Base-by-base conservation (phyloP, 2,329 filamentous ascomycete genomes). In the Exophiala viscosa region DNA sequence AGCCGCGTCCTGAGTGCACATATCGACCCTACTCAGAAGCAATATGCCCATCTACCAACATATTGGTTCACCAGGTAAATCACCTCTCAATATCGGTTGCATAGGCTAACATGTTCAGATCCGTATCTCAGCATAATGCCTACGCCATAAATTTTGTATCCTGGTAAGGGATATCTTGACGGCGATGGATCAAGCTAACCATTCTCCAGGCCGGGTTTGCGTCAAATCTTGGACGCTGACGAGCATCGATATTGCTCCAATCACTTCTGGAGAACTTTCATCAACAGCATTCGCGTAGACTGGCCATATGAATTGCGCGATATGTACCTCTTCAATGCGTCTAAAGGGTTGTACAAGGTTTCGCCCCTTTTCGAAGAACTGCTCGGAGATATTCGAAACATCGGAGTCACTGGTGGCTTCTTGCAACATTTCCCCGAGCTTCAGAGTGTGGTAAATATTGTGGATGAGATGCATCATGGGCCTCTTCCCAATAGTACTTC, bases 241-340 rank as follows among this genome's bases (percentile, higher is more conserved):
- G 41, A 51, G 38, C 52, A 55, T 44, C 31, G 39, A 9, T 55
- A 51, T 32, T 55, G 52, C 33, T 20, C 33, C 14, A 55, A 55
- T 31, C 43, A 28, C 38, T 55, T 51, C 35, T 48, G 45, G 43
- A 35, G n/a, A 5, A 33, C 15, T 5, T 51, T 55, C 15, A 34
- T 41, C 9, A 48, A 35, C 31, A 42, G 17, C 33, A 31, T 55
- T 11, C 42, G 42, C 1, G 20, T 51, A 4, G 32, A 45, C 2
- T 55, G 52, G 52, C 52, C 52, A 3, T 55, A 47, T 28, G 52
- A 55, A 28, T 38, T 55, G 23, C 48, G 52, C 32, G 52, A 55
- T 33, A 51, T 48, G 31, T 55, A 38, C 31, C 34, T 44, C 20
- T 39, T 28, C 33, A 50, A 50, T 20, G 31, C 39, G 3, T 11